Base-by-base conservation (phyloP, 2,329 filamentous ascomycete genomes). In the Penicillium corylophilum region DNA sequence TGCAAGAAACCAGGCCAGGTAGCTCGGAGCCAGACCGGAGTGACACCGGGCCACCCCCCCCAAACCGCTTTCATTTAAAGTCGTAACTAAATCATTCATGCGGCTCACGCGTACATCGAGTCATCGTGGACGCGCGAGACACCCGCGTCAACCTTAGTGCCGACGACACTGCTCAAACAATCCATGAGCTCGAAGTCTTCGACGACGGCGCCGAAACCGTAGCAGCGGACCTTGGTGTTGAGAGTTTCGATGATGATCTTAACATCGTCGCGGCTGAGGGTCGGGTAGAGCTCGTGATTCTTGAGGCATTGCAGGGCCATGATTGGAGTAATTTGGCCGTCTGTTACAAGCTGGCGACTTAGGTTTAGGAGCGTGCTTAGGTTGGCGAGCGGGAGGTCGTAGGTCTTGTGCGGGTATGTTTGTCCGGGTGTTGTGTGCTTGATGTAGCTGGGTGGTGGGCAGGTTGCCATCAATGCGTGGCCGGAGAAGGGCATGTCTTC, bases 401-500 rank as follows among this genome's bases (percentile, higher is more conserved):
- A 93, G 44, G 92, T 93, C 69, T 89, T 84, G 67, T 87, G 84
- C 46, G 80, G 79, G 63, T 85, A 85, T 42, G 76, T 72, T 29
- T 83, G 77, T 44, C 79, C 74, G 42, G 64, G 58, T 2, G 82
- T 81, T 28, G 79, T 77, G 40, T 75, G 75, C 52, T 76, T 73
- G 60, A 86, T 79, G 63, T 85, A 81, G 51, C 77, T 80, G 46
- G 85, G 83, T 5, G 92, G 90, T 42, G 93, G 92, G 67, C 90
- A 95, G 15, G 88, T 89, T 15, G 90, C 89, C 93, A 97, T 97
- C 60, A 97, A 78, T 4, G 90, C 92, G 71, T 99, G 94, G 36
- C 93, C 94, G 59, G 89, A 93, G 38, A 89, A 73, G 1, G 70
- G 67, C 65, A 71, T 79, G 52, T 87, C 83, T 60, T 81, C 81